Percentiles rank a stretch among this genome's conserved stretches.
Evolutionary conservation across 331 rosid species (phyloP).

Genomic region (Stylosanthes scabra): DNA sequence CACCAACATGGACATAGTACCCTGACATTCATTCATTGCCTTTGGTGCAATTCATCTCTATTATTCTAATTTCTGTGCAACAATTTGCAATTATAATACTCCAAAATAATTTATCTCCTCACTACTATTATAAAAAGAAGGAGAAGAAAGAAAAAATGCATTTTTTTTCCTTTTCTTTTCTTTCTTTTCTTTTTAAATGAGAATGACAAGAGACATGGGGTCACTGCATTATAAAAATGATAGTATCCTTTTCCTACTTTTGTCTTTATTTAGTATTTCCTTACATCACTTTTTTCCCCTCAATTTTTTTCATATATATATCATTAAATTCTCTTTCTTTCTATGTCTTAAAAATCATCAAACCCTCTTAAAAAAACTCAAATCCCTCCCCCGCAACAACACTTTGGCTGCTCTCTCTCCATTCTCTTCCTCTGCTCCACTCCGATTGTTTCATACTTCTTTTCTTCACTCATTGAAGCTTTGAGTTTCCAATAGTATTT

Average conservation of each 20-base stretch:
- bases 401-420: constrained; percentile 38
- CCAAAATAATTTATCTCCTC: constrained; percentile 5
- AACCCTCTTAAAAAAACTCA: constrained; percentile 11
- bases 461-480: constrained; percentile 38
- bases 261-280: constrained; percentile 58
- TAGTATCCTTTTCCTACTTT: constrained; percentile 56
- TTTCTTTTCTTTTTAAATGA: constrained; percentile 17
- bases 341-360: constrained; percentile 30
- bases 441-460: constrained; percentile 11
- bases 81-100: constrained; percentile 60
- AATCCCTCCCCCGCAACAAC: not conserved
- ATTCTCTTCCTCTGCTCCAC: constrained; percentile 30
- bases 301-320: constrained; percentile 30
- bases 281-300: constrained; percentile 46
- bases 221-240: constrained; percentile 52
- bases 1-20: constrained; percentile 47
- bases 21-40: constrained; percentile 33
- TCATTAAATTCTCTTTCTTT: constrained; percentile 44
- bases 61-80: not conserved
- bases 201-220: constrained; percentile 51
- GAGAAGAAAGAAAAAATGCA: too few species aligned
- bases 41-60: constrained; percentile 47
- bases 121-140: not conserved
- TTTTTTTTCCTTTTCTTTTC: too few species aligned
- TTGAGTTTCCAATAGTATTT: not conserved